Conservation (phyloP, 352 stramenopile species). For the Hyphochytrium catenoides region DNA sequence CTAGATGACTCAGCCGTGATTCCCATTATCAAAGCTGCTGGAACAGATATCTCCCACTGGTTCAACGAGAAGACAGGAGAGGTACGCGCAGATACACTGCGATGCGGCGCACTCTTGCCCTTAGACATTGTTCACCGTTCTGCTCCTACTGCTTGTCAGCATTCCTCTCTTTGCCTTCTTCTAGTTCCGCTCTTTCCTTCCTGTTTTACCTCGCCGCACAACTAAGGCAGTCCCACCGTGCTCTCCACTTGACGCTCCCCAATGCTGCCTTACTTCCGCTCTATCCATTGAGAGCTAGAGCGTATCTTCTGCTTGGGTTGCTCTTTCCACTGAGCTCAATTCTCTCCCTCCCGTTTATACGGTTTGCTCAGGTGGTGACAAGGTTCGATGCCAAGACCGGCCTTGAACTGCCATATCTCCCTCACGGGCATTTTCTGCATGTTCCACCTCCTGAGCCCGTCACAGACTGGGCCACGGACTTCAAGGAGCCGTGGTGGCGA, state of each 20-base stretch:
- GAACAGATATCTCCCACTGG: constrained; percentile 72
- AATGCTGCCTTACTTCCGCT: too few relatives aligned
- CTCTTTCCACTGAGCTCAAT: neutral
- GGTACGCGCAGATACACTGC: constrained; percentile 13
- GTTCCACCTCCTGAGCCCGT: constrained; percentile 50
- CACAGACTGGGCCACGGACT: constrained; percentile 34
- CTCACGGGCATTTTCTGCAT: constrained; percentile 56
- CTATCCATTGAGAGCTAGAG: too few relatives aligned
- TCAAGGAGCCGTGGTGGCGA: constrained; percentile 60
- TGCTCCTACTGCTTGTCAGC: too few relatives aligned
- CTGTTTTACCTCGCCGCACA: too few relatives aligned
- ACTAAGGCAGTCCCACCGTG: too few relatives aligned
- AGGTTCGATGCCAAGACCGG: constrained; percentile 34
- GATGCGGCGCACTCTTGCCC: too few relatives aligned
- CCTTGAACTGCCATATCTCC: constrained; percentile 47
- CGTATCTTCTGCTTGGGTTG: too few relatives aligned
- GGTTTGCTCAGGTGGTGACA: neutral
- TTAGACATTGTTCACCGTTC: too few relatives aligned
- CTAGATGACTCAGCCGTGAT: constrained; percentile 34
- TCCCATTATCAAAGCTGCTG: constrained; percentile 46
- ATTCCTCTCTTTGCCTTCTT: too few relatives aligned
- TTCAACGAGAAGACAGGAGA: constrained; percentile 47
- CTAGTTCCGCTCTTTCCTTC: too few relatives aligned
- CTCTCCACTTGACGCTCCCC: too few relatives aligned
- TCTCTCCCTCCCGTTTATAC: neutral